Base-by-base conservation (phyloP, 2,329 filamentous ascomycete genomes). In the Penicillium sp. region DNA sequence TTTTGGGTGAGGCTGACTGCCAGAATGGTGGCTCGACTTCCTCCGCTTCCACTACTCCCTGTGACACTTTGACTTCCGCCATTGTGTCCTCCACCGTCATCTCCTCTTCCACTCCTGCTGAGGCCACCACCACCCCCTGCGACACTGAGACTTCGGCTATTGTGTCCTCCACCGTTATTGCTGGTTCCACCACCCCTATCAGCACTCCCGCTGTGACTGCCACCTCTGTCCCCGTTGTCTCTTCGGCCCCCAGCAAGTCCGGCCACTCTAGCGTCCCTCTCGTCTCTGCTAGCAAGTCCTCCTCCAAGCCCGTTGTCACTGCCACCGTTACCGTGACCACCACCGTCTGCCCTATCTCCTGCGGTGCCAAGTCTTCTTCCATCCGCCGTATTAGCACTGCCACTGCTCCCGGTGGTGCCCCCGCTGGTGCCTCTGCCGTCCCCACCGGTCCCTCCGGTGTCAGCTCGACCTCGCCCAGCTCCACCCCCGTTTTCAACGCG, bases 1-100 rank as follows among this genome's bases (percentile, higher is more conserved):
- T 59, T 7, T 43, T 62, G 24, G 60, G 59, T 7, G 54, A 60
- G 37, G 58, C 45, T n/a, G 49, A 62, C 6, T 62, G 60, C 54
- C 34, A 58, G 31, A 42, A 56, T 27, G 27, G 16, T 24, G 42
- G 34, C 6, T 24, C 29, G 14, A 11, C 14, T 16, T 23, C 27
- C 24, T 31, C 51, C 4, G 31, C 29, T 18, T 32, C 43, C 29
- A 36, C 44, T 13, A 34, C 55, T 18, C 34, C 46, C 3, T 37
- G 18, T 44, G 50, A 45, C 32, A 20, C 49, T 20, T 18, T 24
- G 34, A 29, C 46, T 16, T 38, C 49, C 5, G 22, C 34, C 20
- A 41, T 28, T 18, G 37, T 38, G 14, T 14, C 39, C 16, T 22
- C 45, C 26, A 34, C 47, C 26, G 44, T 16, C 9, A 23, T 29